A percentile compares a stretch with the other conserved stretches of the same genome.
phyloP scores from a whole-genome alignment of 2,329 filamentous ascomycete species.

The Ophiostoma novo-ulmi region DNA sequence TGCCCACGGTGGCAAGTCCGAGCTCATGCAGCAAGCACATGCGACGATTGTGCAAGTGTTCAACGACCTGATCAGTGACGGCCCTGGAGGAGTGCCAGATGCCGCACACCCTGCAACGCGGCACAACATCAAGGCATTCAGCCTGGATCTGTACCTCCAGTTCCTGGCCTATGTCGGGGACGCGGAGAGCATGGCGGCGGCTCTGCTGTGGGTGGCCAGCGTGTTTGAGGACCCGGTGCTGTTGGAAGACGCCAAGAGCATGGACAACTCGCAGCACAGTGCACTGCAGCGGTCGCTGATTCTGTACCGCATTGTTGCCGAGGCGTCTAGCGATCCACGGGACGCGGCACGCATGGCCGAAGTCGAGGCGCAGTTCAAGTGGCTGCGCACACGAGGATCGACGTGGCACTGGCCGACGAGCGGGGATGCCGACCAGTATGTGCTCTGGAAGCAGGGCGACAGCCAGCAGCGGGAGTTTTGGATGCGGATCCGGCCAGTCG shows the following conservation, averaged over 20 bases:
- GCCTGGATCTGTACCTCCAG: slow-evolving; percentile 57
- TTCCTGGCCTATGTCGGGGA: slow-evolving; percentile 59
- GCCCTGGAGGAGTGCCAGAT: neutral
- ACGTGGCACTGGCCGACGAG: slow-evolving; percentile 39
- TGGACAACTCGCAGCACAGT: slow-evolving; percentile 36
- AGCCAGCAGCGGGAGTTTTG: slow-evolving; percentile 25
- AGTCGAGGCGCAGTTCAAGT: neutral
- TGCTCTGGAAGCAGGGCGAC: slow-evolving; percentile 27
- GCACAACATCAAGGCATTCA: slow-evolving; percentile 42
- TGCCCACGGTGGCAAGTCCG: neutral
- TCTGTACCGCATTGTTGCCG: slow-evolving; percentile 44
- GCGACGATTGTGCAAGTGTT: slow-evolving; percentile 26
- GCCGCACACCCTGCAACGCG: slow-evolving; percentile 31
- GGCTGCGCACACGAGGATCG: slow-evolving; percentile 19
- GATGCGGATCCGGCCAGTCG: slow-evolving; percentile 24
- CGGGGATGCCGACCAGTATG: slow-evolving; percentile 33
- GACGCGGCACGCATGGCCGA: neutral
- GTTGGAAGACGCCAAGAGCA: slow-evolving; percentile 36
- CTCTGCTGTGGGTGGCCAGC: slow-evolving; percentile 55
- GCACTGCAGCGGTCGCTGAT: slow-evolving; percentile 31
- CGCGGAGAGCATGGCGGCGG: slow-evolving; percentile 50
- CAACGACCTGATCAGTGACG: slow-evolving; percentile 28
- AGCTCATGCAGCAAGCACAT: slow-evolving; percentile 25
- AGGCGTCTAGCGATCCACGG: slow-evolving; percentile 24
- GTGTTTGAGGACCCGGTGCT: slow-evolving; percentile 40